Conservation (phyloP, 176 grass and related monocot species). For the Poa pratensis region DNA sequence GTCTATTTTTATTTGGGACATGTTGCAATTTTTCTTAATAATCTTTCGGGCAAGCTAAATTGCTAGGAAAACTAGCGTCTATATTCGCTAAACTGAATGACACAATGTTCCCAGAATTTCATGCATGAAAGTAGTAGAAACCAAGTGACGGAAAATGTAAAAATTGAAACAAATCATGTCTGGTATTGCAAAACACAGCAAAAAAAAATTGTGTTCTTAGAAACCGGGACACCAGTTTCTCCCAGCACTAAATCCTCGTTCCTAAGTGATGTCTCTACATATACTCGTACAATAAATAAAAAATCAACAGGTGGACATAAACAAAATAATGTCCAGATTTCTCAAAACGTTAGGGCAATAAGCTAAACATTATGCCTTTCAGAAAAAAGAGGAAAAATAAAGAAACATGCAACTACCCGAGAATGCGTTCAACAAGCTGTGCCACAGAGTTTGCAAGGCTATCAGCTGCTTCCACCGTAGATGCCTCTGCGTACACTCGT, state of each 20-base stretch:
- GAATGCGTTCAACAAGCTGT: slow-evolving; percentile 59
- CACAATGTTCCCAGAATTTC: neutral
- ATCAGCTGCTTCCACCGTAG: slow-evolving; percentile 68
- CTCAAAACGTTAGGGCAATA: neutral
- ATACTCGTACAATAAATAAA: neutral
- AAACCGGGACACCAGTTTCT: neutral
- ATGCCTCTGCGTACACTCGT: slow-evolving; percentile 86
- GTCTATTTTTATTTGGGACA: too few species aligned
- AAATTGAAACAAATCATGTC: neutral
- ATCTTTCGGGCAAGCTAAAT: neutral
- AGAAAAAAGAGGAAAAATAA: neutral
- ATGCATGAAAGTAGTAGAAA: neutral
- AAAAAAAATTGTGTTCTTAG: neutral
- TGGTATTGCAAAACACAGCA: neutral
- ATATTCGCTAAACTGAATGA: neutral
- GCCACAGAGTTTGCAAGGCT: slow-evolving; percentile 69
- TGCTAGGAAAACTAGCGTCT: neutral
- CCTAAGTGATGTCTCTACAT: neutral
- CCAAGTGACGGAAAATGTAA: neutral
- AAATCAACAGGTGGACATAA: neutral
- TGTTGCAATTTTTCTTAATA: neutral
- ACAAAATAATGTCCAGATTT: neutral
- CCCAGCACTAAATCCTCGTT: neutral
- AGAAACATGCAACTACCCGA: slow-evolving; percentile 38
- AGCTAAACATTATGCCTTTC: neutral